Evolutionary conservation across 73 alveolate species (phyloP).

Genomic region (Tetrahymena malaccensis): DNA sequence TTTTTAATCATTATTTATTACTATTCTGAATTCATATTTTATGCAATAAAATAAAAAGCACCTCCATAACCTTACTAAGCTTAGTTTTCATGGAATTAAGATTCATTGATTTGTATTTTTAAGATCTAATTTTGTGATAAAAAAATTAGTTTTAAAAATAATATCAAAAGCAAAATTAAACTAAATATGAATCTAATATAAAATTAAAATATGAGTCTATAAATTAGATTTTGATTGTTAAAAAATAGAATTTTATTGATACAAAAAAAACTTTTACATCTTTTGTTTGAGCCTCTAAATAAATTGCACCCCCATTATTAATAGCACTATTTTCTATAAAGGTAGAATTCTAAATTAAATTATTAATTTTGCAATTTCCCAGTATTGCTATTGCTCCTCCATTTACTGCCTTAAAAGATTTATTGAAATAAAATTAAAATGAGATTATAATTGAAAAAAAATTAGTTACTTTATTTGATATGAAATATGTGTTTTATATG

Average conservation of each 20-base stretch:
- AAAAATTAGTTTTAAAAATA: no score
- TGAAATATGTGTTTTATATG: neutral
- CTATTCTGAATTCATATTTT: neutral
- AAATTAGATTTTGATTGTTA: no score
- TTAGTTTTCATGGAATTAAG: neutral
- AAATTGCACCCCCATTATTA: neutral
- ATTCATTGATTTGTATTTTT: no score
- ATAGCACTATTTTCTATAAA: neutral
- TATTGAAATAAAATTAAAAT: no score
- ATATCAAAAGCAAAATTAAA: no score
- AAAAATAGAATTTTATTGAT: neutral
- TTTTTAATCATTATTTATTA: no score
- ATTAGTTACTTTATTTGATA: neutral
- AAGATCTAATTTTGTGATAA: neutral
- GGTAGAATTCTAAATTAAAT: neutral
- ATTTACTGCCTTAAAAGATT: neutral
- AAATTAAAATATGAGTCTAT: no score
- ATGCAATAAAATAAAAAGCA: neutral
- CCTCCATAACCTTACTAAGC: neutral
- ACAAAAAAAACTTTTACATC: neutral
- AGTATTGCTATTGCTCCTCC: neutral
- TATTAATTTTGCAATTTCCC: neutral
- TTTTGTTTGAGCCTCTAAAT: neutral
- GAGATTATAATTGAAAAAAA: no score
- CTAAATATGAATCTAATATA: no score